A percentile compares a stretch with the other conserved stretches of the same genome.
Evolutionary conservation across 1,284 basidiomycete species (phyloP).

Genomic region (Quambalaria eucalypti): DNA sequence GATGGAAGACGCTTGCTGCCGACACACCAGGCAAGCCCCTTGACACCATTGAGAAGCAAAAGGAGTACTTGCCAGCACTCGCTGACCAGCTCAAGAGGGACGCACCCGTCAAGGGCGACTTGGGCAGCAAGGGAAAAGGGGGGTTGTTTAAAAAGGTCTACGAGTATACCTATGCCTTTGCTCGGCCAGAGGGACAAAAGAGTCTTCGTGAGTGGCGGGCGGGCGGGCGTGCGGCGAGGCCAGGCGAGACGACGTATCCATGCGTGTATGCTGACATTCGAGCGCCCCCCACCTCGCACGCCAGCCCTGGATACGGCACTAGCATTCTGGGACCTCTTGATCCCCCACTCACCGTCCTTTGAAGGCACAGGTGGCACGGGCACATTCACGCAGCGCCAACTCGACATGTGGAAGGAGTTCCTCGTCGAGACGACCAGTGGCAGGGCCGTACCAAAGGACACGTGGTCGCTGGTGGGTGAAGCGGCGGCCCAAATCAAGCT

Average conservation of each 20-base stretch:
- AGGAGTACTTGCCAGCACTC: slow-evolving; percentile 19
- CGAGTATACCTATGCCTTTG: slow-evolving; percentile 78
- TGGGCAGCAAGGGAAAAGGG: slow-evolving; percentile 14
- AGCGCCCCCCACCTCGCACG: slow-evolving; percentile 20
- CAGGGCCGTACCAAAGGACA: slow-evolving; percentile 85
- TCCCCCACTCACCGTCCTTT: slow-evolving; percentile 67
- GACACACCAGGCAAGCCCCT: background rate
- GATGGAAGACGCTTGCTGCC: slow-evolving; percentile 34
- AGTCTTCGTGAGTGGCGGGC: slow-evolving; percentile 45
- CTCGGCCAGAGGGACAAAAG: slow-evolving; percentile 61
- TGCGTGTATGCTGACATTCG: no score
- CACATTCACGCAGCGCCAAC: slow-evolving; percentile 63
- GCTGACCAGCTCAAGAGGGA: slow-evolving; percentile 26
- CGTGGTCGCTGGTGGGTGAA: slow-evolving; percentile 63
- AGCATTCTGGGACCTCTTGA: slow-evolving; percentile 73
- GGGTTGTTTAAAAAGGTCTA: slow-evolving; percentile 70
- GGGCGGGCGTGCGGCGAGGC: no score
- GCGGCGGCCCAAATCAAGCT: background rate
- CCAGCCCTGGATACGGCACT: slow-evolving; percentile 64
- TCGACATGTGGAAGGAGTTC: slow-evolving; percentile 76
- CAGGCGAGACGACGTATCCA: no score
- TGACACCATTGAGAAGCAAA: slow-evolving; percentile 31
- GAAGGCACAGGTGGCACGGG: slow-evolving; percentile 52
- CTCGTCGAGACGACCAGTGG: slow-evolving; percentile 58
- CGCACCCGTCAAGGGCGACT: slow-evolving; percentile 17